Base-by-base conservation (phyloP, 2,329 filamentous ascomycete genomes). In the Helminthosporium solani region DNA sequence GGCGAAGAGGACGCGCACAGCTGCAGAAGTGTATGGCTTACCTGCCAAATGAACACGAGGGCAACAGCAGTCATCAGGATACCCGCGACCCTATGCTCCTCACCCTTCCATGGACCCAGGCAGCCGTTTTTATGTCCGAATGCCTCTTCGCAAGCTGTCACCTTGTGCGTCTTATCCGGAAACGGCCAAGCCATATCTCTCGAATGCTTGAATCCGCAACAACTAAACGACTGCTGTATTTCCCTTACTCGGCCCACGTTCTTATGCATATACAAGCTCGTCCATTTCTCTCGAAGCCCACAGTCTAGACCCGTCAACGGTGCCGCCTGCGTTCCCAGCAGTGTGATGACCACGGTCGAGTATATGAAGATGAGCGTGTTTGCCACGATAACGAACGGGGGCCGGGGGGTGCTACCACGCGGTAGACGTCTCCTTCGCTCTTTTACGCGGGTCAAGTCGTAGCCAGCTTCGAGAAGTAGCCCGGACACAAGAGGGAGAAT, bases 161-260 rank as follows among this genome's bases (percentile, higher is more conserved):
- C 33, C 33, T 58, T 50, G 35, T 66, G 40, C 40, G 57, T 54
- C 41, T 66, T 52, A 43, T 70, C 45, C 42, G 73, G 73, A 47
- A 86, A 87, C 0, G 86, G 86, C 73, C 78, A 88, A 7, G 35
- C 78, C 54, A 78, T 80, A 58, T 90, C 84, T 23, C 62, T 66
- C 21, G 81, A 61, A 3, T 73, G 77, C 44, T 75, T 75, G 27
- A 87, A 73, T 0, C 86, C 86, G 54, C 86, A 90, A 70, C 86
- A 90, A 7, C 78, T 62, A 25, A 87, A 77, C 0, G 76, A 65
- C 60, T 89, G 82, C 58, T 90, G 86, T 40, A 90, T 84, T 2
- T 70, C 66, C 33, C 75, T 72, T 46, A 89, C 78, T 2, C 74
- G 65, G 4, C 60, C 57, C 1, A 52, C 74, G 44, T 87, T 73